Percentiles rank a stretch among this genome's conserved stretches.
These are phyloP conservation scores for Melocanna baccifera DNA, from an alignment of 176 grass and related monocot species.

Conservation along the genomic window DNA sequence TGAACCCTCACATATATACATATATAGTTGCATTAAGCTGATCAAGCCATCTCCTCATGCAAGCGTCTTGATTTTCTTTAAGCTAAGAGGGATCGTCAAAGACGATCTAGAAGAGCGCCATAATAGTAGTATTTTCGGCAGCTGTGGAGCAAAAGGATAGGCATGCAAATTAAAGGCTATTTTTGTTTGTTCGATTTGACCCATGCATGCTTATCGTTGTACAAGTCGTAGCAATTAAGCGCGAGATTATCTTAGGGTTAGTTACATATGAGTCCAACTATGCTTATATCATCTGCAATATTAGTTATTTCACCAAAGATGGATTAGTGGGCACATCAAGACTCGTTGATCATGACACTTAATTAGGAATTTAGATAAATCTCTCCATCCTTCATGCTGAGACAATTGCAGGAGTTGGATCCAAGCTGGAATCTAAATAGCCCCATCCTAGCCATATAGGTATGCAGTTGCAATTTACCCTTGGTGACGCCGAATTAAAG, in stretches of 20 bases:
- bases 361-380: not conserved
- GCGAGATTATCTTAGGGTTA: conserved; percentile 21
- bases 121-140: not conserved
- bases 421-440: not conserved
- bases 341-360: conserved; percentile 10
- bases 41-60: too few species aligned
- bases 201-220: conserved; percentile 21
- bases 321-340: not conserved
- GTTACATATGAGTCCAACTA: conserved; percentile 19
- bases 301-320: not conserved
- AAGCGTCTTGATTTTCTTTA: not conserved
- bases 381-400: not conserved
- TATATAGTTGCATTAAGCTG: too few species aligned
- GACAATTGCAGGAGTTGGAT: not conserved
- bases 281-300: conserved; percentile 12
- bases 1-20: not conserved
- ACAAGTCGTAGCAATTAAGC: not conserved
- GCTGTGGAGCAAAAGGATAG: not conserved
- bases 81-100: not conserved
- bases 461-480: not conserved
- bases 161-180: conserved; percentile 16
- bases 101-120: not conserved
- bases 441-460: not conserved
- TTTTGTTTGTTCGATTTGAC: conserved; percentile 28
- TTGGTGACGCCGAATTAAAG: not conserved